Evolutionary conservation across 2,329 filamentous ascomycete genomes (phyloP).

Genomic region (Fusarium redolens): DNA sequence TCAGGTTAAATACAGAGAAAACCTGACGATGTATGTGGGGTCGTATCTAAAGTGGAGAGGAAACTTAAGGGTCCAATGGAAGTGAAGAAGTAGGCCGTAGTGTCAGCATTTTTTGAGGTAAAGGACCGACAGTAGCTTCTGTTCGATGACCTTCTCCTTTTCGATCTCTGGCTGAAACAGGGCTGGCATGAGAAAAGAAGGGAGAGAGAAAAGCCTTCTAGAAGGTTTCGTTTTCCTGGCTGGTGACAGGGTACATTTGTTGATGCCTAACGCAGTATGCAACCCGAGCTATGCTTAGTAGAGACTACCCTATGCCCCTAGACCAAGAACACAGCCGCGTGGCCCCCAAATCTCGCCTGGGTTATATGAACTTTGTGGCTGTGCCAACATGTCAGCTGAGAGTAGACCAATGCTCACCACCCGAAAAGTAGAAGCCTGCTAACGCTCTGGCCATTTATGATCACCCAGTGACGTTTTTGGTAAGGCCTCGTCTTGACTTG

Average conservation of each 20-base stretch:
- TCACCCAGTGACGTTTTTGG: not conserved
- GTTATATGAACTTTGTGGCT: constrained; percentile 16
- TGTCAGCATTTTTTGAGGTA: not conserved
- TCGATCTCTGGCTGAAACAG: not conserved
- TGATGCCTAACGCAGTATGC: constrained; percentile 21
- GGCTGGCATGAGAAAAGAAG: not conserved
- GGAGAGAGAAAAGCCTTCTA: constrained; percentile 1
- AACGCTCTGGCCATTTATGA: not conserved
- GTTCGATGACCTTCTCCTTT: not conserved
- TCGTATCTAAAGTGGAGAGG: not conserved
- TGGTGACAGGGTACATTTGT: not conserved
- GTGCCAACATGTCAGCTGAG: constrained; percentile 23
- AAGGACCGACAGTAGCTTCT: constrained; percentile 1
- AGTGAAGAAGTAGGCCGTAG: not conserved
- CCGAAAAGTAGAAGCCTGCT: constrained; percentile 19
- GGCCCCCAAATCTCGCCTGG: not conserved
- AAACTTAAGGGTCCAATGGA: not conserved
- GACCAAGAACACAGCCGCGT: not conserved
- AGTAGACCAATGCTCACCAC: not conserved
- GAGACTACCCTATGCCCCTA: not conserved
- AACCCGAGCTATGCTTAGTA: not conserved
- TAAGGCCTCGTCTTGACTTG: not conserved
- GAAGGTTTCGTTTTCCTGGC: not conserved
- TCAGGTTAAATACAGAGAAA: constrained; percentile 3
- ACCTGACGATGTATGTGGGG: not conserved